Evolutionary conservation across 139 green algal genomes (phyloP).

Genomic region (Deuterostichococcus epilithicus): DNA sequence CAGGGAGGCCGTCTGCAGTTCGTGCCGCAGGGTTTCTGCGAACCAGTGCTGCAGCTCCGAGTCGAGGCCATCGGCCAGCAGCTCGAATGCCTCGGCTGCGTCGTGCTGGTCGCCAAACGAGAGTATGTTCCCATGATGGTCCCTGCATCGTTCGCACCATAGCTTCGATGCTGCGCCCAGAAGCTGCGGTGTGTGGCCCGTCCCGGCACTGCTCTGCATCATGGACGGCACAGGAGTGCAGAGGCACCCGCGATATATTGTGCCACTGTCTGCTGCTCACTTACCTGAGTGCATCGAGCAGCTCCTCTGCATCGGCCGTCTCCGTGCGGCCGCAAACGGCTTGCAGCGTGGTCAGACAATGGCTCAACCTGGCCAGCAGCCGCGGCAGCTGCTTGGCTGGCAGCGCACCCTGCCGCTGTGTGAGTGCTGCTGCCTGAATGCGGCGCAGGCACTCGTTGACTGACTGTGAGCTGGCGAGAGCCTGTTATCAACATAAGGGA

Average conservation of each 20-base stretch:
- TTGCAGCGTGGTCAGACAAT: no score
- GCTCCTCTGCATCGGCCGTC: no score
- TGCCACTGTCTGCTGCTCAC: no score
- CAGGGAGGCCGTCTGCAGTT: not conserved
- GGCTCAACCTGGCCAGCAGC: not conserved
- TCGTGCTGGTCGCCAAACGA: conserved; percentile 24
- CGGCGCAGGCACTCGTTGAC: not conserved
- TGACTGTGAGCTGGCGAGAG: conserved; percentile 11
- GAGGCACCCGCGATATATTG: no score
- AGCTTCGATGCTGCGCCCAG: not conserved
- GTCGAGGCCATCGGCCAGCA: conserved; percentile 1
- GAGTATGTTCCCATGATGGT: not conserved
- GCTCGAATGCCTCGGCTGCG: conserved; percentile 19
- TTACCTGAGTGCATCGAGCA: no score
- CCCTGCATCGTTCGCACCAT: not conserved
- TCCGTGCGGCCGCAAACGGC: no score
- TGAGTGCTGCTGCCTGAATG: not conserved
- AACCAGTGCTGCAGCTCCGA: conserved; percentile 4
- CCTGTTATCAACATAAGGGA: not conserved
- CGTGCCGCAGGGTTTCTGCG: not conserved
- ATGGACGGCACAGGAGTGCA: no score
- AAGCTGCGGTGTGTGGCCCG: no score
- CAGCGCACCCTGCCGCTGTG: no score
- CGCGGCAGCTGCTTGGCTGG: no score
- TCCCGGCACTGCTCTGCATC: no score